A percentile compares a stretch with the other conserved stretches of the same genome.
Evolutionary conservation across 768 basidiomycete genomes (phyloP).

Genomic region (Auricularia sp.): DNA sequence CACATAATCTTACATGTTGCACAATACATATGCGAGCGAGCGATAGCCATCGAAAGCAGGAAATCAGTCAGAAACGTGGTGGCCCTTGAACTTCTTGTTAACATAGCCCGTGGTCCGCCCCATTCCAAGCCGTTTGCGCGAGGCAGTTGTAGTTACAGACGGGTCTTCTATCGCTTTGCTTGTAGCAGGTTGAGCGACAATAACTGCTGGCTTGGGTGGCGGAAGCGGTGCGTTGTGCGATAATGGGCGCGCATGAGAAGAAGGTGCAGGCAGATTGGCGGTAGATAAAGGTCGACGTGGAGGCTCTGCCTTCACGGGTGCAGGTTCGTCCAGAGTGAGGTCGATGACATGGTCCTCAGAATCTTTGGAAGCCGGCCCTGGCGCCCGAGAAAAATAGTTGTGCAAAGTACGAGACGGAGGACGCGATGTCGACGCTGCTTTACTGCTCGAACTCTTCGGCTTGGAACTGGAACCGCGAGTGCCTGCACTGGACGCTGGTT

Average conservation of each 20-base stretch:
- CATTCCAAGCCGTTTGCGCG: constrained; percentile 43
- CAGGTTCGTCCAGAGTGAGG: background rate
- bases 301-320: background rate
- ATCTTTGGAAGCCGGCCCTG: too few relatives aligned
- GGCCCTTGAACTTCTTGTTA: constrained; percentile 59
- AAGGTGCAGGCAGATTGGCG: background rate
- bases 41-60: too few relatives aligned
- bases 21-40: too few relatives aligned
- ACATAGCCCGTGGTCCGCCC: constrained; percentile 43
- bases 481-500: too few relatives aligned
- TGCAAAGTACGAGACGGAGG: too few relatives aligned
- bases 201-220: background rate
- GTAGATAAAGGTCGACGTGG: background rate
- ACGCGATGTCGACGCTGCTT: too few relatives aligned
- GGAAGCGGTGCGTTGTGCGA: background rate
- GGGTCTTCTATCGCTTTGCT: background rate
- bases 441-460: too few relatives aligned
- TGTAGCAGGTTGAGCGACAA: background rate
- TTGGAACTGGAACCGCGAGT: too few relatives aligned
- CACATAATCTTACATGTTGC: too few relatives aligned
- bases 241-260: background rate
- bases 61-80: background rate
- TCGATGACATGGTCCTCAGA: background rate
- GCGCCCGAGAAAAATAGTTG: too few relatives aligned
- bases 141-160: background rate